Conservation (phyloP, 495 filamentous ascomycete genomes). For the Penicillium cataractarum region DNA sequence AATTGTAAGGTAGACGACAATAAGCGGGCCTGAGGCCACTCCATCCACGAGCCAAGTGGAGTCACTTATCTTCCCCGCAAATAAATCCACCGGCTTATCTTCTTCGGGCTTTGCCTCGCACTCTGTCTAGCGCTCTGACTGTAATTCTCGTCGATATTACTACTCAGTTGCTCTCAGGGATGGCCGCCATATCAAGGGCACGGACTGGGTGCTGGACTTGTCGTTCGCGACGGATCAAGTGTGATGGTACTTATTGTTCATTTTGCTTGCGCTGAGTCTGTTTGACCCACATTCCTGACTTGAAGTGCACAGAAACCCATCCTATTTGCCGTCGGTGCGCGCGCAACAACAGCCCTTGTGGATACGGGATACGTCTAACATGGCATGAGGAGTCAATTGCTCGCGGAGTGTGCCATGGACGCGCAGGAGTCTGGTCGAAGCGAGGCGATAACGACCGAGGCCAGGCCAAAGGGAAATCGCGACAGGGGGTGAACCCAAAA, state of each 20-base stretch:
- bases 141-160: not conserved
- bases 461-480: not conserved
- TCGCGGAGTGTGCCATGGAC: slow-evolving; percentile 31
- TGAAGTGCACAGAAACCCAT: slow-evolving; percentile 16
- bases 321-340: slow-evolving; percentile 29
- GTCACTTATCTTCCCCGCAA: slow-evolving; percentile 16
- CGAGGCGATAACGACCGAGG: slow-evolving; percentile 5
- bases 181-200: slow-evolving; percentile 21
- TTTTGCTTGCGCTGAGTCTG: not conserved
- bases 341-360: slow-evolving; percentile 22
- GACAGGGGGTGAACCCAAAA: not conserved
- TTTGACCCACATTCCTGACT: slow-evolving; percentile 6
- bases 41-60: not conserved
- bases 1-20: not conserved
- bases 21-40: not conserved
- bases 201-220: slow-evolving; percentile 31
- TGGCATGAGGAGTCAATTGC: slow-evolving; percentile 33
- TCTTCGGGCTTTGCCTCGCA: not conserved
- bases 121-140: not conserved
- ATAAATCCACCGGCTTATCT: slow-evolving; percentile 14
- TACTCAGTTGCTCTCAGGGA: not conserved
- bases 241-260: slow-evolving; percentile 27
- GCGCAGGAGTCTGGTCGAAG: slow-evolving; percentile 31
- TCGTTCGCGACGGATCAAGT: slow-evolving; percentile 30
- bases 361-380: slow-evolving; percentile 27